These are phyloP conservation scores for Penicillium sumatraense DNA, from an alignment of 2,329 filamentous ascomycete genomes.

Conservation along the genomic window DNA sequence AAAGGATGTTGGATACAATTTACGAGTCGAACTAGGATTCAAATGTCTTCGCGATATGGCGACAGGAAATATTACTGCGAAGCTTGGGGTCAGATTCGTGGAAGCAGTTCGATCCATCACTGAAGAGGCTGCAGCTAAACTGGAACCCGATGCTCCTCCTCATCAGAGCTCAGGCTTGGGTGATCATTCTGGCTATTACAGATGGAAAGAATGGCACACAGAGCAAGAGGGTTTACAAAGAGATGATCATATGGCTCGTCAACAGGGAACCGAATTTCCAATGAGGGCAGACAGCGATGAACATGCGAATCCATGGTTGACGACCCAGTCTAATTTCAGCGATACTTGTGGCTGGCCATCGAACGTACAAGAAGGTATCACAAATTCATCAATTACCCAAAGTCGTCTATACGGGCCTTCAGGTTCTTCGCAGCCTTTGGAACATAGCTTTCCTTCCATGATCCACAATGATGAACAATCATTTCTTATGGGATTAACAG, in stretches of 20 bases:
- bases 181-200: conserved; percentile 7
- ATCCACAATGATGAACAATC: conserved; percentile 29
- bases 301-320: neutral
- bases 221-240: conserved; percentile 1
- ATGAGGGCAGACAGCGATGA: neutral
- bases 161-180: neutral
- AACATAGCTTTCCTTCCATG: conserved; percentile 8
- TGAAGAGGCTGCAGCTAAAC: conserved; percentile 26
- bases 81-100: conserved; percentile 33
- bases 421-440: neutral
- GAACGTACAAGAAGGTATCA: neutral
- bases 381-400: neutral
- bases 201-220: conserved; percentile 16
- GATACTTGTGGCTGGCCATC: neutral
- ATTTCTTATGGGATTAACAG: conserved; percentile 35
- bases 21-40: conserved; percentile 35
- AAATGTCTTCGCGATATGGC: conserved; percentile 42
- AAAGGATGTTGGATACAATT: conserved; percentile 37
- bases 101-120: conserved; percentile 32
- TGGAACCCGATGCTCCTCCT: neutral
- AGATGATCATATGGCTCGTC: neutral
- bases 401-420: neutral
- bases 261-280: neutral
- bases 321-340: neutral
- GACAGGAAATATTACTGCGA: conserved; percentile 35